Evolutionary conservation across 1,284 basidiomycete genomes (phyloP), one percentile per base, ranked within the genome.

Genomic region (Veloboletus limbatus): DNA sequence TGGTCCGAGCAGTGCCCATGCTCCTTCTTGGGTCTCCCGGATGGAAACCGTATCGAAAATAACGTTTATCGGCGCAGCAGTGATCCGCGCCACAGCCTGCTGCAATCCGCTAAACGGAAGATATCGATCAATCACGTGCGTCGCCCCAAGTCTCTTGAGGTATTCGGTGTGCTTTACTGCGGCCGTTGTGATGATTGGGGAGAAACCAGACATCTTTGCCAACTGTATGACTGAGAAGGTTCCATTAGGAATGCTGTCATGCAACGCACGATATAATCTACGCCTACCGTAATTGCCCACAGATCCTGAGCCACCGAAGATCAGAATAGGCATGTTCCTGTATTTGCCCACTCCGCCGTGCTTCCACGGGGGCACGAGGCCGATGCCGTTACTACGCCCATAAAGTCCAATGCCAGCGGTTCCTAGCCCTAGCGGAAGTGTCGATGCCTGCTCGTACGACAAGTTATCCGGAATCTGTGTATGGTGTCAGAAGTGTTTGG

Each of bases 231-330:
- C 62, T 64, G 48, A 36, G 41, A 43, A 49, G 31, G 10, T 18
- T 10, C 7, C 37, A 27, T 58, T 51, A 54, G 51, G 40, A 41
- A 49, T 13, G 27, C 2, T 26, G 33, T 51, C 51, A 52, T 34
- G 30, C 33, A 22, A 30, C 9, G 11, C 17, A 33, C 20, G 38
- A 53, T 53, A 39, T 13, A 20, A 36, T 42, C 36, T 43, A 27
- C 41, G 4, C 68, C 60, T 50, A 71, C 70, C 70, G 41, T 67
- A 76, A 57, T 74, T 69, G 20, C 75, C 76, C 9, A 76, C 71
- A 21, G 72, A 72, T 8, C 69, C 69, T 14, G 69, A 57, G 8
- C 76, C 77, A 21, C 74, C 76, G 36, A 75, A 61, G 36, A 78
- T 64, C 38, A 78, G 47, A 41, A 74, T 61, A 2, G 75, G 65